Evolutionary conservation across 177 flowering plant species (phyloP), one percentile per base, ranked within the genome.

Genomic region (Vitis hybrid): DNA sequence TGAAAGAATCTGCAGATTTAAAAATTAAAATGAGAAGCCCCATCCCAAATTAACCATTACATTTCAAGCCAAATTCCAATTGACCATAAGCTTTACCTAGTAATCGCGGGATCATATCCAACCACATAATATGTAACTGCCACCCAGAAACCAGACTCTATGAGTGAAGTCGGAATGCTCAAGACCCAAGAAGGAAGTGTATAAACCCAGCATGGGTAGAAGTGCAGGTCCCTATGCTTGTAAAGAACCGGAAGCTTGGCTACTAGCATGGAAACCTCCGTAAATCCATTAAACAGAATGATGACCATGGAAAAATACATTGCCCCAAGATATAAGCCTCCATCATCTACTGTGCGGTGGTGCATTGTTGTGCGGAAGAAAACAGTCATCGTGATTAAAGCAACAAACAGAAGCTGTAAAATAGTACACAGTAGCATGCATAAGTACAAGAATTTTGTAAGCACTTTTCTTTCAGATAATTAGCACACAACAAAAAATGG

Each of bases 121-220:
- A 91, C 78, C 26, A 84, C 91, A 77, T 89, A 94, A 74, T 94
- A 94, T 55, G 97, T 82, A 69, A 90, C 85, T 31, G 74, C 90
- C 67, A 88, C 95, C 98, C 98, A 94, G 58, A 87, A 73, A 26
- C 84, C 90, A 71, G 97, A 86, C 77, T 94, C 97, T 48, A 88
- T 67, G 63, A 92, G 77, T 18, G 97, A 91, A 71, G 74, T 85
- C 73, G 97, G 97, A 72, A 94, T 83, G 56, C 93, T 91, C 69
- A 94, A 79, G 18, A 76, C 56, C 98, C 97, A 94, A 62, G 91
- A 83, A 69, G 99, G 99, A 73, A 93, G 79, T 11, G 96, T 85
- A 78, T 92, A 94, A 53, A 72, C 89, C 99, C 99, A 94, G 71
- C 91, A 86, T n/a, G 99, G 98, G 72, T 91, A 93, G 80, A 93